Evolutionary conservation across 495 filamentous ascomycete species (phyloP).

Genomic region (Articulospora tetracladia): DNA sequence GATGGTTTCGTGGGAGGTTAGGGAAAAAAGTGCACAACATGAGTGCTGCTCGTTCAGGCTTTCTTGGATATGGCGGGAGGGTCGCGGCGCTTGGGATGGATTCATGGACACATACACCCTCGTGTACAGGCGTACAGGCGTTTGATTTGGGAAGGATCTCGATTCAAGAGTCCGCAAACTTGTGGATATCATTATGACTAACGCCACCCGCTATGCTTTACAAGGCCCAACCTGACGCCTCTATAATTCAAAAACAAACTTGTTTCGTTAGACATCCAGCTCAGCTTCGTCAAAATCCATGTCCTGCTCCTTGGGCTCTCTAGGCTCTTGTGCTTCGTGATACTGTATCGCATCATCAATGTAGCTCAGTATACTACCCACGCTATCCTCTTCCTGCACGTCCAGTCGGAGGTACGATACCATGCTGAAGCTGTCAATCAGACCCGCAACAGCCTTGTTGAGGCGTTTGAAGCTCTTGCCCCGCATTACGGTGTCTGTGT

Average conservation of each 20-base stretch:
- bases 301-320: conserved; percentile 77
- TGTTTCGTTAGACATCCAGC: conserved; percentile 13
- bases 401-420: conserved; percentile 90
- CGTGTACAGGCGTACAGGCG: no score
- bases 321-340: conserved; percentile 93
- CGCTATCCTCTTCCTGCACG: conserved; percentile 89
- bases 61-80: neutral
- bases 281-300: conserved; percentile 43
- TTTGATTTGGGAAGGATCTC: neutral
- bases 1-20: neutral
- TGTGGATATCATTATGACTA: conserved; percentile 1
- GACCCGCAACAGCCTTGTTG: conserved; percentile 77
- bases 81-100: neutral
- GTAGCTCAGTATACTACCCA: conserved; percentile 86
- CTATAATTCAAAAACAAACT: neutral
- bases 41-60: neutral
- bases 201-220: neutral
- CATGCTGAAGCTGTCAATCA: conserved; percentile 98
- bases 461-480: conserved; percentile 73
- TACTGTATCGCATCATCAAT: conserved; percentile 96
- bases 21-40: no score
- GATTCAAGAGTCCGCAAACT: neutral
- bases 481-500: conserved; percentile 67
- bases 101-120: neutral
- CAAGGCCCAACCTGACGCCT: neutral